Evolutionary conservation across 768 basidiomycete genomes (phyloP), one percentile per base, ranked within the genome.

Genomic region (Phlegmacium glaucopus): DNA sequence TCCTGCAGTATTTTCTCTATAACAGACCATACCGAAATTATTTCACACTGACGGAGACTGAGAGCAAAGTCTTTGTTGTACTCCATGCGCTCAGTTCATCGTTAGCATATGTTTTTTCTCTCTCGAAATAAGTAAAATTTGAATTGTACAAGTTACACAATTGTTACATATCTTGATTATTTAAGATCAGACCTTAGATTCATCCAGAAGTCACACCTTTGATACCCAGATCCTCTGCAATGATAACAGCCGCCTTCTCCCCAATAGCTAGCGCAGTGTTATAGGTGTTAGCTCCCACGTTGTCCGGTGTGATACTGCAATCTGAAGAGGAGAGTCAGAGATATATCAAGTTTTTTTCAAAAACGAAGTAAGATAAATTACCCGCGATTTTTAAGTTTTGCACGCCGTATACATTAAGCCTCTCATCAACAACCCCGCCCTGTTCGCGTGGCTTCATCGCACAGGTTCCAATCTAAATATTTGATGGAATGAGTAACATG

Each of bases 221-320:
- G 35, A 56, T 54, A 38, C 64, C n/a, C n/a, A n/a, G n/a, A n/a
- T n/a, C n/a, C n/a, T 75, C 69, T 9, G 73, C 76, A 32, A 83
- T 76, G 32, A 82, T 69, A n/a, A 69, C 40, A 0, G 79, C 78
- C 0, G 78, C 82, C 62, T 81, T 82, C 62, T 83, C 81, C 1
- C 77, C 80, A n/a, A 83, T 62, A 1, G 62, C 64, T 15, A 72
- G 48, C 8, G 69, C 67, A 6, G 68, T 60, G 39, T 61, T 67
- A 48, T 70, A 72, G 0, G 68, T 72, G 50, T 71, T 70, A 16
- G 58, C 51, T 25, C 58, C 58, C 4, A 71, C 68, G 46, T 68
- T 70, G 1, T 44, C 50, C 12, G 65, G 65, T 2, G 55, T 49
- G 34, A 66, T 66, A 46, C 58, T 64, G 18, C 57, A 53, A 43